Percentiles rank a stretch among this genome's conserved stretches.
Evolutionary conservation across 164 flowering plant species (phyloP).

Genomic region (Nelumbo lutea): DNA sequence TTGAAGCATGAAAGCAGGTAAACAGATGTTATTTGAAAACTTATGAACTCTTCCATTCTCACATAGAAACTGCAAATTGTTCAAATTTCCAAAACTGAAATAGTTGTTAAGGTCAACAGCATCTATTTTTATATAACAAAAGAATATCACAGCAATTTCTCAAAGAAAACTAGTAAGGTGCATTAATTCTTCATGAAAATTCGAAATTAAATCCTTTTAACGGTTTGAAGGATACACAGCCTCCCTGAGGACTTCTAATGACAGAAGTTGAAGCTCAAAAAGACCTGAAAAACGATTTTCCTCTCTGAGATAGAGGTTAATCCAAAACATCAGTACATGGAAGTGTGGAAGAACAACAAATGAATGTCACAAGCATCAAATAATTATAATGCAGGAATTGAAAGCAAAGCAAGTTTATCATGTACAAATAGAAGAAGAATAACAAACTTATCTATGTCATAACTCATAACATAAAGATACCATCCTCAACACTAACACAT

Average conservation of each 20-base stretch:
- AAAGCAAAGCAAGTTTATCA: too few relatives aligned
- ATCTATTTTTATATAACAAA: not conserved
- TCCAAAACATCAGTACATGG: not conserved
- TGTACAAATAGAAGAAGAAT: too few relatives aligned
- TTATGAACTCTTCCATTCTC: conserved; percentile 96
- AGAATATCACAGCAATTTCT: not conserved
- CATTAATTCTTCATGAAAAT: not conserved
- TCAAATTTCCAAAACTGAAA: conserved; percentile 80
- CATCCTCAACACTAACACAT: too few relatives aligned
- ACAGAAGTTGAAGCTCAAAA: conserved; percentile 76
- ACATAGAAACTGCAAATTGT: conserved; percentile 86
- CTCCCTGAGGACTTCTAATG: conserved; percentile 82
- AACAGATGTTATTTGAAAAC: conserved; percentile 90
- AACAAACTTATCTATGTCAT: too few relatives aligned
- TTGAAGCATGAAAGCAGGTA: conserved; percentile 78
- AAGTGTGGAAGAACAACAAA: not conserved
- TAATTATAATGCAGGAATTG: not conserved
- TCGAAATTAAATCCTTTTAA: not conserved
- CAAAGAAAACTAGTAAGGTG: not conserved
- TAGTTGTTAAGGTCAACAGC: conserved; percentile 41
- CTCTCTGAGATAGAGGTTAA: conserved; percentile 39
- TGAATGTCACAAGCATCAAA: not conserved
- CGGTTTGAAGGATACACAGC: conserved; percentile 86
- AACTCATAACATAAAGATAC: too few relatives aligned
- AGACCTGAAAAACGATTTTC: conserved; percentile 35